Evolutionary conservation across 1,284 basidiomycete species (phyloP).

Genomic region (Fomitopsis schrenkii): DNA sequence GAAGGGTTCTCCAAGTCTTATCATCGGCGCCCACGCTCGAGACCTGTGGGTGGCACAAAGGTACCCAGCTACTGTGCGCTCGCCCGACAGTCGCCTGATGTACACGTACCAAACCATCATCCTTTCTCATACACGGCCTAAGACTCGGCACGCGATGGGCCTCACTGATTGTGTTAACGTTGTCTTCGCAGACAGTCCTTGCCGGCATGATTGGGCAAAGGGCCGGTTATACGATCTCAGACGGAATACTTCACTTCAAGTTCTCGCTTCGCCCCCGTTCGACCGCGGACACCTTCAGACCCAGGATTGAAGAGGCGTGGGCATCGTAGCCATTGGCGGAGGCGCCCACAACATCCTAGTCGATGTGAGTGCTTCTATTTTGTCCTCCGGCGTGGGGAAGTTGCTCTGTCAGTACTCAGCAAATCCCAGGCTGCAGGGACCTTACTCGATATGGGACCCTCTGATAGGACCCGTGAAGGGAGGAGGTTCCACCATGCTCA

Average conservation of each 20-base stretch:
- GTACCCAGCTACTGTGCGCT: neutral
- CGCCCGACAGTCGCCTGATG: neutral
- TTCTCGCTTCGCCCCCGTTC: neutral
- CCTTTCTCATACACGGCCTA: neutral
- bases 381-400: neutral
- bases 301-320: neutral
- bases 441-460: no score
- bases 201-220: neutral
- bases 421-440: no score
- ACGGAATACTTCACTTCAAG: neutral
- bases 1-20: neutral
- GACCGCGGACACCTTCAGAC: neutral
- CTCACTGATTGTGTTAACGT: neutral
- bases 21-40: neutral
- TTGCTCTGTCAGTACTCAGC: neutral
- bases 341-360: neutral
- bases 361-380: neutral
- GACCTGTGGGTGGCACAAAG: neutral
- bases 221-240: neutral
- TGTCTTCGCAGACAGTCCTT: neutral
- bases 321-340: neutral
- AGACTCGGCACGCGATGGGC: neutral
- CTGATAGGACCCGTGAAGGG: no score
- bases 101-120: neutral
- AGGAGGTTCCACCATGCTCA: neutral